Evolutionary conservation across 441 rosid species (phyloP).

Genomic region (Pelargonium fulgidum): DNA sequence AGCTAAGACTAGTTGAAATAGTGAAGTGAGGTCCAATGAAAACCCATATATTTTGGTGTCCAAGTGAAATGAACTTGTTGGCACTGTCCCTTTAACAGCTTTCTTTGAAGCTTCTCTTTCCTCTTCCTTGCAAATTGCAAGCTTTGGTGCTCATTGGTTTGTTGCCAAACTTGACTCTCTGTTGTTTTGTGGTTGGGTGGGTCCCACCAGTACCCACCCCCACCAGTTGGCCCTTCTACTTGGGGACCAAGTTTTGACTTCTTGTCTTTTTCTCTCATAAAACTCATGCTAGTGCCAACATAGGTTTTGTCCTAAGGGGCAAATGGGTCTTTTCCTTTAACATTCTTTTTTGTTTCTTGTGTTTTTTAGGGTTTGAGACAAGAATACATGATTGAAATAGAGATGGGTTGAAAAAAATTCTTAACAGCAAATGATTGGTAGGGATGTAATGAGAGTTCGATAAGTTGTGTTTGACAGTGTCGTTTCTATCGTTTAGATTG

Average conservation of each 20-base stretch:
- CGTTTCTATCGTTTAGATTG: too few relatives aligned
- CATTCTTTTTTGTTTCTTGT: too few relatives aligned
- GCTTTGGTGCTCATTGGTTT: not conserved
- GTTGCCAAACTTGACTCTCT: not conserved
- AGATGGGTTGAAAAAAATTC: too few relatives aligned
- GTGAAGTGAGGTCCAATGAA: too few relatives aligned
- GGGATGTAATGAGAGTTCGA: too few relatives aligned
- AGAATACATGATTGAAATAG: too few relatives aligned
- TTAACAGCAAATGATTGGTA: too few relatives aligned
- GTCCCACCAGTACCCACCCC: not conserved
- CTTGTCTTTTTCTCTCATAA: not conserved
- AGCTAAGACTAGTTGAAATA: not conserved
- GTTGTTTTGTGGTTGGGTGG: not conserved
- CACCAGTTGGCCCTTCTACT: not conserved
- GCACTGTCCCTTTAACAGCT: not conserved
- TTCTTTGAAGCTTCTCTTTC: not conserved
- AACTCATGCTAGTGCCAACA: too few relatives aligned
- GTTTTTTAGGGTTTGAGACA: too few relatives aligned
- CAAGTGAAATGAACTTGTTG: not conserved
- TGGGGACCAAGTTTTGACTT: not conserved
- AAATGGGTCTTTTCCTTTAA: too few relatives aligned
- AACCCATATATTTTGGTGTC: not conserved
- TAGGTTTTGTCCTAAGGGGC: not conserved
- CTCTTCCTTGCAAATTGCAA: not conserved
- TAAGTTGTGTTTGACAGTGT: too few relatives aligned